Evolutionary conservation across 148 eudicot species (phyloP).

Genomic region (Heliosperma pusillum): DNA sequence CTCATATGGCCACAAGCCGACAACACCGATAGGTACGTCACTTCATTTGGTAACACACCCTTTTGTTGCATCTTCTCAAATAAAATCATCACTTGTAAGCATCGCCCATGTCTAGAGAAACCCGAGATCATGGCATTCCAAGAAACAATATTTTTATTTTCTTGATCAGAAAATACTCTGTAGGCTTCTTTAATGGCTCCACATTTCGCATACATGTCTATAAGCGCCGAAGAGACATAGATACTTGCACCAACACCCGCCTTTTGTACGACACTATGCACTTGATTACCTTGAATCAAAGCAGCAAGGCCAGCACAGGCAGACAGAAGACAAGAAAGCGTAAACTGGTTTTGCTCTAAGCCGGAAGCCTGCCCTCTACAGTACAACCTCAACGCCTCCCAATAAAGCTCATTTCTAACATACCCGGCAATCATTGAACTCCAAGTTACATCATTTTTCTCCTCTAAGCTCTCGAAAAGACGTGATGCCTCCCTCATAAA

Average conservation of each 20-base stretch:
- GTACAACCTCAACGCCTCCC: constrained; percentile 60
- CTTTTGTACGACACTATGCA: constrained; percentile 49
- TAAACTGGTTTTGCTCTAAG: constrained; percentile 43
- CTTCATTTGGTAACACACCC: constrained; percentile 62
- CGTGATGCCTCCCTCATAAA: constrained; percentile 48
- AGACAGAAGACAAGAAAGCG: constrained; percentile 57
- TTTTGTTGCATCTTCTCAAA: constrained; percentile 85
- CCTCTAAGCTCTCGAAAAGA: constrained; percentile 55
- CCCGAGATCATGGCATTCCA: constrained; percentile 86
- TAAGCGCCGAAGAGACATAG: constrained; percentile 56
- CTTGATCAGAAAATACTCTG: constrained; percentile 40
- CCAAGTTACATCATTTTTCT: constrained; percentile 69
- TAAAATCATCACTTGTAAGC: constrained; percentile 53
- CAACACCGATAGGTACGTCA: constrained; percentile 59
- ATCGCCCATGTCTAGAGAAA: constrained; percentile 66
- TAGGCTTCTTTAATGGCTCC: constrained; percentile 62
- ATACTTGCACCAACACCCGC: constrained; percentile 40
- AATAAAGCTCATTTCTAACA: constrained; percentile 67
- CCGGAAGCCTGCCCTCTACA: constrained; percentile 34
- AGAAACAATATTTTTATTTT: constrained; percentile 44
- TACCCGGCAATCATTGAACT: constrained; percentile 69
- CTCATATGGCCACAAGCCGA: constrained; percentile 80
- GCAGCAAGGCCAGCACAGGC: constrained; percentile 73
- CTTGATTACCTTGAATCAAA: constrained; percentile 63
- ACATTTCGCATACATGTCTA: constrained; percentile 72